phyloP scores from a whole-genome alignment of 306 rosid species.

The apple (Malus domestica) region DNA sequence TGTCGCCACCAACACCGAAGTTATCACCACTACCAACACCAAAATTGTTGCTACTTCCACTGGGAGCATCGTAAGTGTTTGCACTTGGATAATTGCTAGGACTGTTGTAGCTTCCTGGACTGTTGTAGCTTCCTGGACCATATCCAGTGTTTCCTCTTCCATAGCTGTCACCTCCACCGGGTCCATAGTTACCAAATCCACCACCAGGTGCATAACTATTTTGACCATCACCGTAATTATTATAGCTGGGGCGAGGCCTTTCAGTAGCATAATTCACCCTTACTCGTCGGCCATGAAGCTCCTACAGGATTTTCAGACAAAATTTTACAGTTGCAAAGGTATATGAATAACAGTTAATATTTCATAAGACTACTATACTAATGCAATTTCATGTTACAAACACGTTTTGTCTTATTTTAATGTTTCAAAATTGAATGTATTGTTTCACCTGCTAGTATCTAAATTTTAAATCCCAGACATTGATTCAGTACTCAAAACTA shows the following conservation, averaged over 20 bases:
- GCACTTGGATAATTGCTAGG: constrained; percentile 26
- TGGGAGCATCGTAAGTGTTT: constrained; percentile 14
- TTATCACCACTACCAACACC: background rate
- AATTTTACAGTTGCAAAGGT: background rate
- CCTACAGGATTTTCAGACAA: constrained; percentile 34
- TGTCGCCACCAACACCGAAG: background rate
- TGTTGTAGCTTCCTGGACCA: constrained; percentile 16
- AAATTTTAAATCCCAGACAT: too few species aligned
- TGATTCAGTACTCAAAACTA: too few species aligned
- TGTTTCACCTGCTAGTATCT: background rate
- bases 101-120: constrained; percentile 21
- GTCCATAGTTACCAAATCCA: background rate
- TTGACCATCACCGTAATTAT: constrained; percentile 32
- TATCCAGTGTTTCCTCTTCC: constrained; percentile 20
- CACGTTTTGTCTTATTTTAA: background rate
- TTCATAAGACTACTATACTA: background rate
- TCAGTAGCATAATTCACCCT: constrained; percentile 84
- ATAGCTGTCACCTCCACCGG: constrained; percentile 11
- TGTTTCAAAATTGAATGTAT: background rate
- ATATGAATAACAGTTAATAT: background rate
- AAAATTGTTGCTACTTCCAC: constrained; percentile 19
- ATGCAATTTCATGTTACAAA: background rate
- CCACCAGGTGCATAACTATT: constrained; percentile 21
- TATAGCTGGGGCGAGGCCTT: constrained; percentile 32
- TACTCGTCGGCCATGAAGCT: constrained; percentile 75